Conservation (phyloP, 331 rosid species). For the Prunus yedoensis region DNA sequence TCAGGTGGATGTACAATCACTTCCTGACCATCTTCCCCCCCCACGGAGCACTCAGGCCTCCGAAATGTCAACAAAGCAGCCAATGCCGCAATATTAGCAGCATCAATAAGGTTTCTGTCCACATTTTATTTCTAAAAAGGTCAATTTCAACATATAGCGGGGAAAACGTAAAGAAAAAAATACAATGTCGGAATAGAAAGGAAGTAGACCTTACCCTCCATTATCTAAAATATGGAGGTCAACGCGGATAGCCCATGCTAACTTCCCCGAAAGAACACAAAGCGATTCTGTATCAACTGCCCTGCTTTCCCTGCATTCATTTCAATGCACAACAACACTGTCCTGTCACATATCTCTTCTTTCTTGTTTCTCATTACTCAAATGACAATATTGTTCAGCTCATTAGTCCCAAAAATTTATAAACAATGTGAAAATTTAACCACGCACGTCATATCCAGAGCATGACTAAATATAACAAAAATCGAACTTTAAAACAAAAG, state of each 20-base stretch:
- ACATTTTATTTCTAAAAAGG: constrained; percentile 7
- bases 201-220: constrained; percentile 59
- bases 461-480: background rate
- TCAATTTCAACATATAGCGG: background rate
- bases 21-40: constrained; percentile 83
- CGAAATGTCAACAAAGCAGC: constrained; percentile 75
- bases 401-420: background rate
- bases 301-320: constrained; percentile 74
- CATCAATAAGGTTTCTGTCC: constrained; percentile 82
- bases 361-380: constrained; percentile 4
- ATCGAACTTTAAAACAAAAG: background rate
- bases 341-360: background rate
- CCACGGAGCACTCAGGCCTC: constrained; percentile 80
- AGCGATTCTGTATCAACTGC: constrained; percentile 83
- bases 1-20: constrained; percentile 82
- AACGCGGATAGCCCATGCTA: constrained; percentile 79
- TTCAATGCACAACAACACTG: background rate
- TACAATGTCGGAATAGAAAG: background rate
- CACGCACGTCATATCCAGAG: background rate
- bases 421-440: background rate
- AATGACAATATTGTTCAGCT: background rate
- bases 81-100: constrained; percentile 84
- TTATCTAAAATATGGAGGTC: constrained; percentile 86
- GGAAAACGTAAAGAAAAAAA: background rate
- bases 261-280: constrained; percentile 68